These are phyloP conservation scores for Aegle marmelos DNA, from an alignment of 345 rosid genomes.

Conservation along the genomic window DNA sequence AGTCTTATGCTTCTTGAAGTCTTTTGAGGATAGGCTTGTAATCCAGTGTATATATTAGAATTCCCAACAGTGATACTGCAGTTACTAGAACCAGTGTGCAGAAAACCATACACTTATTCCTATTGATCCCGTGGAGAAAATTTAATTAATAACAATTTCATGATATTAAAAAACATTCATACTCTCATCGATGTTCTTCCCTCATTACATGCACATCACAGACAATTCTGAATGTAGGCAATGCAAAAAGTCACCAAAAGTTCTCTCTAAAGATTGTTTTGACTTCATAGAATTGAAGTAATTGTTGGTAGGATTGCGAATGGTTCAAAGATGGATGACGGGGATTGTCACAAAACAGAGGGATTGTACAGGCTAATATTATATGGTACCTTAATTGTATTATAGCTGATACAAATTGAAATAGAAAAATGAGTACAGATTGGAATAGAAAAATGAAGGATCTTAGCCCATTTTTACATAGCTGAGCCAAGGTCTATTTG, in stretches of 20 bases:
- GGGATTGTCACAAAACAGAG: not conserved
- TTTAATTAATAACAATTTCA: too few species aligned
- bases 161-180: not conserved
- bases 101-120: slow-evolving; percentile 54
- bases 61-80: slow-evolving; percentile 38
- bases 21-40: slow-evolving; percentile 50
- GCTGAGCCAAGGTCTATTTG: not conserved
- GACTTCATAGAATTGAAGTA: not conserved
- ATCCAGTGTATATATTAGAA: slow-evolving; percentile 51
- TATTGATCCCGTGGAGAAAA: slow-evolving; percentile 29
- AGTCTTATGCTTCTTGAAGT: slow-evolving; percentile 43
- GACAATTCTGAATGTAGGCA: too few species aligned
- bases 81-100: slow-evolving; percentile 55
- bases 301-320: not conserved
- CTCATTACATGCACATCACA: too few species aligned
- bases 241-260: too few species aligned
- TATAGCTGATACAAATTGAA: not conserved
- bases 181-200: too few species aligned
- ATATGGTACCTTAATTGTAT: not conserved
- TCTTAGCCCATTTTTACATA: not conserved
- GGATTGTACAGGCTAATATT: not conserved
- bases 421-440: too few species aligned
- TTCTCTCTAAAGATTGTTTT: not conserved
- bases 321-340: too few species aligned
- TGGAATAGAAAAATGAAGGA: not conserved